Percentiles rank a stretch among this genome's conserved stretches.
phyloP scores from a whole-genome alignment of 2,329 filamentous ascomycete species.

The Thelonectria blattea region DNA sequence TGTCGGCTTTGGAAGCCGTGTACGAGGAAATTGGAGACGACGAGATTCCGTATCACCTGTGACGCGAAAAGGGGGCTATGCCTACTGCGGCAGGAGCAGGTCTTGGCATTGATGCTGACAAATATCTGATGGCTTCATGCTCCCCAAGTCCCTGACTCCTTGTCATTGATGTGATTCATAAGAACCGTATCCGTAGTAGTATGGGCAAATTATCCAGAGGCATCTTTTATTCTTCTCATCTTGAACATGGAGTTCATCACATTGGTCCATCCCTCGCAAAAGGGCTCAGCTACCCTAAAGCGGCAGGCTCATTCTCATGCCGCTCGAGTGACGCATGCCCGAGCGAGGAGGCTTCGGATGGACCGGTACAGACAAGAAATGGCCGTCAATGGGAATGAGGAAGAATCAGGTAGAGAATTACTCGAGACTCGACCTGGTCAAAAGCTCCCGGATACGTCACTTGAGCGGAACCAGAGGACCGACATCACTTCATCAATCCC shows the following conservation, averaged over 20 bases:
- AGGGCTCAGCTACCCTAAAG: constrained; percentile 2
- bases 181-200: no score
- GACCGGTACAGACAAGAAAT: neutral
- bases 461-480: neutral
- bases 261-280: constrained; percentile 5
- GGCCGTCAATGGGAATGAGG: neutral
- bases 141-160: neutral
- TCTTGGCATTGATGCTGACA: constrained; percentile 24
- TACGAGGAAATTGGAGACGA: constrained; percentile 25
- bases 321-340: constrained; percentile 21
- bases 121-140: neutral
- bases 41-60: constrained; percentile 28
- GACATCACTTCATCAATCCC: neutral
- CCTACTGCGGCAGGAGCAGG: constrained; percentile 25
- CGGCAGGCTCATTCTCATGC: constrained; percentile 24
- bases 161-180: neutral
- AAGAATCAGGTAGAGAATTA: neutral
- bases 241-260: constrained; percentile 20
- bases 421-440: neutral
- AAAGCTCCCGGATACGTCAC: neutral
- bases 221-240: neutral
- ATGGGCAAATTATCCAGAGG: no score
- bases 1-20: constrained; percentile 31
- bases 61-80: constrained; percentile 7
- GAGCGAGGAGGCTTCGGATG: constrained; percentile 12